Conservation (phyloP, 106 monocot genomes). For the Xerophyta viscosa region DNA sequence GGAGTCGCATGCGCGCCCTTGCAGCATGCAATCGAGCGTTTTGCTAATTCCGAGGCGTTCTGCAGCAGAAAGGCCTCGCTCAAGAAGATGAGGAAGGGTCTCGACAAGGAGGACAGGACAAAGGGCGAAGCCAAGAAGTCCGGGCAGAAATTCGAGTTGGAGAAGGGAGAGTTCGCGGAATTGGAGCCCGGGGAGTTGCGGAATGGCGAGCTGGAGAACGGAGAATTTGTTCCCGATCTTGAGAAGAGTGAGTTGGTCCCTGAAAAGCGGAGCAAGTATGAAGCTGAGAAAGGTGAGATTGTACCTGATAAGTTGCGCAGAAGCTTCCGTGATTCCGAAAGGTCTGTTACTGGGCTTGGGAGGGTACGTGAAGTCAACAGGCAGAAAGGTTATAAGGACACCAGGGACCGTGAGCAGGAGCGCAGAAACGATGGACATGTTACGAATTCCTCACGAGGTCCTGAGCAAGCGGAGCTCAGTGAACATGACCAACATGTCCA, state of each 20-base stretch:
- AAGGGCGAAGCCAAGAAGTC: not conserved
- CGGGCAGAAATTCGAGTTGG: slow-evolving; percentile 1
- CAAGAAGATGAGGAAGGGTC: slow-evolving; percentile 24
- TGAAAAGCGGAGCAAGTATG: slow-evolving; percentile 3
- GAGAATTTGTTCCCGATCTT: slow-evolving; percentile 10
- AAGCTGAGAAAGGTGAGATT: slow-evolving; percentile 7
- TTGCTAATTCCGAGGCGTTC: slow-evolving; percentile 29
- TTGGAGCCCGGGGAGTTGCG: slow-evolving; percentile 6
- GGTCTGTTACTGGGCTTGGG: slow-evolving; percentile 13
- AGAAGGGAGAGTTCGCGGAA: slow-evolving; percentile 13
- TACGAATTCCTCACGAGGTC: too few species aligned
- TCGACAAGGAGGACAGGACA: slow-evolving; percentile 17
- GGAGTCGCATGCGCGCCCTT: slow-evolving; percentile 67
- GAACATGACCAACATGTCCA: too few species aligned
- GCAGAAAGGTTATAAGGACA: slow-evolving; percentile 10
- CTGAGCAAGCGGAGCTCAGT: too few species aligned
- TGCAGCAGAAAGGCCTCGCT: slow-evolving; percentile 24
- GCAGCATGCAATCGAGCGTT: slow-evolving; percentile 32
- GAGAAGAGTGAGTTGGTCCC: slow-evolving; percentile 8
- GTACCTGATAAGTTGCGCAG: not conserved
- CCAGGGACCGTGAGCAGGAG: too few species aligned
- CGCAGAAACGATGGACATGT: too few species aligned
- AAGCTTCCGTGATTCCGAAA: slow-evolving; percentile 19
- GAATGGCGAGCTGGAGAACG: slow-evolving; percentile 10
- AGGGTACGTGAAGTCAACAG: slow-evolving; percentile 28